A percentile compares a stretch with the other conserved stretches of the same genome.
These are phyloP conservation scores for Metrosideros polymorpha DNA, from an alignment of 441 rosid species.

Conservation along the genomic window DNA sequence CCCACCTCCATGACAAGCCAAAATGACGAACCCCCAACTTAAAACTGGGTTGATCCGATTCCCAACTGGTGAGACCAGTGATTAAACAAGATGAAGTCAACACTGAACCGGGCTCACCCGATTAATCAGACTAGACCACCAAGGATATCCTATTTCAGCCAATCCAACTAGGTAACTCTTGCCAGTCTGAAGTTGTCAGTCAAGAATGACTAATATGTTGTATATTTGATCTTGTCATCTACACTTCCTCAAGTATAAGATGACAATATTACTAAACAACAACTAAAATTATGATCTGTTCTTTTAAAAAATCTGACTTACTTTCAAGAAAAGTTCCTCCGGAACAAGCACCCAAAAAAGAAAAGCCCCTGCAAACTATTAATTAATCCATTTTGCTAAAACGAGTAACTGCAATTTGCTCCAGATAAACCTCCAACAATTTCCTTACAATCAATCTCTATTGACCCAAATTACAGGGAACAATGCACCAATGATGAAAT, in stretches of 20 bases:
- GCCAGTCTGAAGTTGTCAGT: not conserved
- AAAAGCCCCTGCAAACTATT: not conserved
- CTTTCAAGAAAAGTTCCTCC: not conserved
- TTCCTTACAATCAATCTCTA: not conserved
- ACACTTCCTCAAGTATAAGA: not conserved
- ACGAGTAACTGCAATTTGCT: not conserved
- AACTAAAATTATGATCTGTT: not conserved
- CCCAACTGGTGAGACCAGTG: not conserved
- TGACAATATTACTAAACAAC: not conserved
- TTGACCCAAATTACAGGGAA: not conserved
- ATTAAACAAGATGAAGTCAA: not conserved
- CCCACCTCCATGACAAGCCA: not conserved
- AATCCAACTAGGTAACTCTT: not conserved
- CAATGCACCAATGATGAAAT: not conserved
- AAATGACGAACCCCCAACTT: not conserved
- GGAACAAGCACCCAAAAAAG: not conserved
- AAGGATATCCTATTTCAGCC: not conserved
- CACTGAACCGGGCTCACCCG: not conserved
- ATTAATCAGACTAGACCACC: not conserved
- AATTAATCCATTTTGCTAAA: not conserved
- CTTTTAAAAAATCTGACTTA: not conserved
- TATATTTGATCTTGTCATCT: not conserved
- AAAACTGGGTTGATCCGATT: not conserved
- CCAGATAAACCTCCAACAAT: not conserved
- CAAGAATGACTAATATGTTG: not conserved